Percentiles rank a stretch among this genome's conserved stretches.
phyloP scores from a whole-genome alignment of 2,329 filamentous ascomycete species.

The Colletotrichum noveboracense region DNA sequence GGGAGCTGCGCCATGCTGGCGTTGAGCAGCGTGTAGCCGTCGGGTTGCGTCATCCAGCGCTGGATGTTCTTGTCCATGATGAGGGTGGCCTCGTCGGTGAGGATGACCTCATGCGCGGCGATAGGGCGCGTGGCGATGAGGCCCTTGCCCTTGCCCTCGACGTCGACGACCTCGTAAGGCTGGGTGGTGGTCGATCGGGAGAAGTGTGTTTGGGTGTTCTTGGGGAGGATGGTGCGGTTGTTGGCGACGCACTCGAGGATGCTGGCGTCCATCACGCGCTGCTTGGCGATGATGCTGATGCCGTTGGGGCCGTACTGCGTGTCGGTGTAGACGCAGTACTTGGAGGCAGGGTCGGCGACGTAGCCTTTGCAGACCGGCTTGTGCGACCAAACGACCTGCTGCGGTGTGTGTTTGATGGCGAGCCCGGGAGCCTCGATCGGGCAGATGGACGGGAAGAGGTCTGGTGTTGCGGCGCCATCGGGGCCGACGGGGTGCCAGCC shows the following conservation, averaged over 20 bases:
- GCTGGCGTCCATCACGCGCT: slow-evolving; percentile 34
- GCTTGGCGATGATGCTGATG: slow-evolving; percentile 39
- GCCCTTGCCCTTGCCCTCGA: slow-evolving; percentile 37
- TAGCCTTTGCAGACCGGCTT: slow-evolving; percentile 25
- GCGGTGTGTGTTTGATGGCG: background rate
- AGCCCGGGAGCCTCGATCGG: background rate
- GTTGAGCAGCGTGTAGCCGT: slow-evolving; percentile 35
- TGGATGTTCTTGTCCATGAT: slow-evolving; percentile 35
- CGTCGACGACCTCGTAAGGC: slow-evolving; percentile 31
- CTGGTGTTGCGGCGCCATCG: background rate
- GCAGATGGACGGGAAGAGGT: background rate
- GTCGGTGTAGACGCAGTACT: slow-evolving; percentile 34
- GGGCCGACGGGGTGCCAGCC: background rate
- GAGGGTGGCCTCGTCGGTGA: slow-evolving; percentile 38
- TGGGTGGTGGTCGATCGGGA: background rate
- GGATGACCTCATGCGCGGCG: slow-evolving; percentile 35
- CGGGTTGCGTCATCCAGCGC: slow-evolving; percentile 27
- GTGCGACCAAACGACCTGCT: slow-evolving; percentile 27
- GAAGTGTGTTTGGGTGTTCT: background rate
- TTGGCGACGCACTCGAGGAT: slow-evolving; percentile 31
- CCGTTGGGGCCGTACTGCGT: slow-evolving; percentile 30
- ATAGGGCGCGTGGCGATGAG: slow-evolving; percentile 37
- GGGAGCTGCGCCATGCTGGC: slow-evolving; percentile 31
- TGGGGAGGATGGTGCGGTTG: background rate
- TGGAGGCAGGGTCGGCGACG: background rate